phyloP scores from a whole-genome alignment of 345 rosid species.

The Aegle marmelos region DNA sequence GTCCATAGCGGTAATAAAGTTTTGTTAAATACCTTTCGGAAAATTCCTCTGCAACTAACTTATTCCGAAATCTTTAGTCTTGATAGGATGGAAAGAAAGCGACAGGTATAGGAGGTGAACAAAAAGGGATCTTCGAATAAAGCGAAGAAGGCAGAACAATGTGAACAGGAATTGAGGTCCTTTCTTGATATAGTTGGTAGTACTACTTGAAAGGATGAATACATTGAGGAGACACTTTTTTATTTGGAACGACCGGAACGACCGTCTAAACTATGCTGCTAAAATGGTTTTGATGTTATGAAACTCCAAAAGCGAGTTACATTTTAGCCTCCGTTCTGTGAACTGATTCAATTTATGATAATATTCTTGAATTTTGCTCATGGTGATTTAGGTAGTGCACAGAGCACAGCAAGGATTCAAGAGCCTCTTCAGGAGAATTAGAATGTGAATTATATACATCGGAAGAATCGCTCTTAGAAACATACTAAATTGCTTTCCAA shows the following conservation, averaged over 20 bases:
- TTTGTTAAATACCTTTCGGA: too few relatives aligned
- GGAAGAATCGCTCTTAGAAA: too few relatives aligned
- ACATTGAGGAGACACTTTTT: not conserved
- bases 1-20: too few relatives aligned
- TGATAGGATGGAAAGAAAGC: constrained; percentile 87
- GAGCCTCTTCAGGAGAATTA: too few relatives aligned
- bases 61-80: not conserved
- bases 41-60: not conserved
- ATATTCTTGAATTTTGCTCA: not conserved
- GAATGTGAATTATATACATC: too few relatives aligned
- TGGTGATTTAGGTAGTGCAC: not conserved
- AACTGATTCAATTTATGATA: not conserved
- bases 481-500: too few relatives aligned
- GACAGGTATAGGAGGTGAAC: constrained; percentile 80
- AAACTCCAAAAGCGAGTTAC: not conserved
- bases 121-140: constrained; percentile 72
- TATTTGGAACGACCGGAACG: too few relatives aligned
- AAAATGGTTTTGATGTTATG: not conserved
- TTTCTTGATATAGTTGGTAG: constrained; percentile 12
- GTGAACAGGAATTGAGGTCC: constrained; percentile 57
- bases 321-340: not conserved
- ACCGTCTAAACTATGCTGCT: too few relatives aligned
- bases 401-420: too few relatives aligned
- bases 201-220: not conserved
- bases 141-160: constrained; percentile 71